These are phyloP conservation scores for sunflower (Helianthus annuus) DNA, from an alignment of 129 eudicot genomes.

Conservation along the genomic window HanXRQr2.0-SUNRISE NC_035445.2:133068193-133068692, in stretches of 20 bases:
- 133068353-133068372: slow-evolving; percentile 3
- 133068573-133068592: slow-evolving; percentile 2
- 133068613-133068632: slow-evolving; percentile 17
- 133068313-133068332: no score
- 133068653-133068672: slow-evolving; percentile 7
- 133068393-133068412: neutral
- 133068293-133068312: no score
- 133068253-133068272: no score
- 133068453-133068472: slow-evolving; percentile 14
- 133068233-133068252: no score
- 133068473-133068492: slow-evolving; percentile 1
- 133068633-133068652: slow-evolving; percentile 30
- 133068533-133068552: slow-evolving; percentile 7
- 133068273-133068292: no score
- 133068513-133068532: slow-evolving; percentile 7
- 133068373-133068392: neutral
- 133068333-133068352: neutral
- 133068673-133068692: neutral
- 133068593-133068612: slow-evolving; percentile 16
- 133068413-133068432: neutral
- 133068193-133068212: no score
- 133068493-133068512: slow-evolving; percentile 21
- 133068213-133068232: no score
- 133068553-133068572: slow-evolving; percentile 18
- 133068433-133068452: slow-evolving; percentile 24